Evolutionary conservation across 2,329 filamentous ascomycete genomes (phyloP).

Genomic region (Aspergillus sp.): DNA sequence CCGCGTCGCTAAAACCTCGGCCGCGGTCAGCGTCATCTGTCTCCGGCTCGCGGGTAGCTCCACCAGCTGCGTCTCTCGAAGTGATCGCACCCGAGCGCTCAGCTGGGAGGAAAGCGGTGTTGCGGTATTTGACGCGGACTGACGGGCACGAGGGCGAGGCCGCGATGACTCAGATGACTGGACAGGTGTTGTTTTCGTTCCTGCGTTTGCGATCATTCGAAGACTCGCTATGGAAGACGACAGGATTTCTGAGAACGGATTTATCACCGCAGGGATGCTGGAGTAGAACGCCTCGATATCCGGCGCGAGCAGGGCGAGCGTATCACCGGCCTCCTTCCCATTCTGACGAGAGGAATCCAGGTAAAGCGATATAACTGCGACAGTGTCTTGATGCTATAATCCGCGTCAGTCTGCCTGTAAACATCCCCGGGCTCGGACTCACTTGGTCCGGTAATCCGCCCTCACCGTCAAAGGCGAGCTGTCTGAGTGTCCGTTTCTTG

Average conservation of each 20-base stretch:
- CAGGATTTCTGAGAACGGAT: slow-evolving; percentile 17
- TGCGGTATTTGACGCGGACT: slow-evolving; percentile 4
- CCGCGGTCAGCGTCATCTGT: slow-evolving; percentile 26
- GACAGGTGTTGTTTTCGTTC: slow-evolving; percentile 3
- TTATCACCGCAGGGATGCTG: slow-evolving; percentile 16
- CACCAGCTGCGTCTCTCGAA: slow-evolving; percentile 23
- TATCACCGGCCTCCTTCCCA: slow-evolving; percentile 10
- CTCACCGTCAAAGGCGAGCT: slow-evolving; percentile 24
- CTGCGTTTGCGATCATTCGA: slow-evolving; percentile 16
- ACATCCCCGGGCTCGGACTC: too few relatives aligned
- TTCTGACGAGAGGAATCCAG: slow-evolving; percentile 20
- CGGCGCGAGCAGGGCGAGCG: slow-evolving; percentile 22
- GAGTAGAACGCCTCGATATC: slow-evolving; percentile 29
- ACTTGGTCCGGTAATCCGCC: slow-evolving; percentile 27
- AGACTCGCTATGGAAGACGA: slow-evolving; percentile 17
- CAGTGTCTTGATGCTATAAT: slow-evolving; percentile 24
- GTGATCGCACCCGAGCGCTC: slow-evolving; percentile 14
- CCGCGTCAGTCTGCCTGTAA: too few relatives aligned
- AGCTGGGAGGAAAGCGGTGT: slow-evolving; percentile 19
- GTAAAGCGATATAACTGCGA: slow-evolving; percentile 30
- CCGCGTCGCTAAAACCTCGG: slow-evolving; percentile 23
- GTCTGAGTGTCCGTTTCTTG: slow-evolving; percentile 21
- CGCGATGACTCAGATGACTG: slow-evolving; percentile 7
- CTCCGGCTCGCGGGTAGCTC: slow-evolving; percentile 25
- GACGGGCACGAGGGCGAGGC: slow-evolving; percentile 5